Conservation (phyloP, 306 rosid genomes). For the Prunus kanzakura region DNA sequence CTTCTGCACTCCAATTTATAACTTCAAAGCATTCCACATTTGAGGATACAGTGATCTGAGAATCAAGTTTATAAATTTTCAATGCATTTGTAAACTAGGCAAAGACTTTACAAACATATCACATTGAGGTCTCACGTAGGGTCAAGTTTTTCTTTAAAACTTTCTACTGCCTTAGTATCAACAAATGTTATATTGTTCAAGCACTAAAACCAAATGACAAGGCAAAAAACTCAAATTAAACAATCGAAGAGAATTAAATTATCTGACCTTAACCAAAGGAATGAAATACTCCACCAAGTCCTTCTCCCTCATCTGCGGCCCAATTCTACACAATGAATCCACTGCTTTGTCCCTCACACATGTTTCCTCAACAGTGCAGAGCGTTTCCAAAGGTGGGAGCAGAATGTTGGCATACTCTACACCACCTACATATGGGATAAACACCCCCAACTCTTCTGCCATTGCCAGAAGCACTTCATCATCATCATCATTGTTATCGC, state of each 20-base stretch:
- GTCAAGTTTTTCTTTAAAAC: no score
- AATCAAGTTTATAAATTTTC: not conserved
- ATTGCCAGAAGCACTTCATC: slow-evolving; percentile 97
- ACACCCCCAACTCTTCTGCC: slow-evolving; percentile 97
- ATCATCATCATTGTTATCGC: slow-evolving; percentile 90
- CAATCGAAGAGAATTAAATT: not conserved
- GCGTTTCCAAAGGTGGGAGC: slow-evolving; percentile 85
- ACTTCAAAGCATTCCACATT: not conserved
- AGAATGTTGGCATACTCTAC: slow-evolving; percentile 76
- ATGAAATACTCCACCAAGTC: slow-evolving; percentile 84
- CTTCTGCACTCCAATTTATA: not conserved
- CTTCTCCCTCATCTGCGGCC: slow-evolving; percentile 86
- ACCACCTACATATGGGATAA: slow-evolving; percentile 91
- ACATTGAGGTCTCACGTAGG: slow-evolving; percentile 1
- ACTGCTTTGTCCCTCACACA: slow-evolving; percentile 93
- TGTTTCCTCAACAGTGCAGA: slow-evolving; percentile 94
- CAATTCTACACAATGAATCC: slow-evolving; percentile 90
- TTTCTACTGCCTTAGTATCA: not conserved
- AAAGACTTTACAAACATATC: not conserved
- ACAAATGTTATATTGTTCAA: not conserved
- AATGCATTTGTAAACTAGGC: not conserved
- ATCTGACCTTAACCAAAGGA: slow-evolving; percentile 83
- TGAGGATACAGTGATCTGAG: not conserved
- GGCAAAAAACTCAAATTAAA: not conserved
- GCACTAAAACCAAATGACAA: not conserved